Conservation (phyloP, 768 basidiomycete genomes). For the Lactifluus hygrophoroides region DNA sequence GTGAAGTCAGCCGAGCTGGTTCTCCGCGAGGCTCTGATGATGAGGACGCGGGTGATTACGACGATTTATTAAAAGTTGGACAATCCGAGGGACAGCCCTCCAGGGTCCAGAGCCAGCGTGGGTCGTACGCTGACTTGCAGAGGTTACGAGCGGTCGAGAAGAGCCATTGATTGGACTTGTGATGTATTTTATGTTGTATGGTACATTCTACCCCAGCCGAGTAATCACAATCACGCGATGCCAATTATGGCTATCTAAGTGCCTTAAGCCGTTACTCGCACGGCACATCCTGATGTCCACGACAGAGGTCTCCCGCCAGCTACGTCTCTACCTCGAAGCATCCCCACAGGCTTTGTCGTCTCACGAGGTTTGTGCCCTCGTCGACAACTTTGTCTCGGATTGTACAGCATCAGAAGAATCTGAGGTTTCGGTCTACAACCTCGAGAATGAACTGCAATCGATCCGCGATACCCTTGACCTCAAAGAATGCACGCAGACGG, state of each 20-base stretch:
- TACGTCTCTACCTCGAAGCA: slow-evolving; percentile 50
- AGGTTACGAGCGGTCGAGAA: slow-evolving; percentile 37
- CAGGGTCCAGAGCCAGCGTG: slow-evolving; percentile 40
- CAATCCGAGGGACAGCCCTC: not conserved
- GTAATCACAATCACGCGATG: not conserved
- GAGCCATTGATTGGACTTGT: not conserved
- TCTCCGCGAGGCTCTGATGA: slow-evolving; percentile 78
- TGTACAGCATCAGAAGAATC: slow-evolving; percentile 41
- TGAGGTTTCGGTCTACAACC: slow-evolving; percentile 35
- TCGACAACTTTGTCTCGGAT: slow-evolving; percentile 50
- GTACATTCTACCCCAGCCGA: not conserved
- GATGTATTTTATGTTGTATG: not conserved
- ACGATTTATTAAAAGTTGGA: slow-evolving; percentile 57
- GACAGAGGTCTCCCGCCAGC: slow-evolving; percentile 38
- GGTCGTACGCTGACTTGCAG: slow-evolving; percentile 76
- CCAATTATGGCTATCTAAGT: not conserved
- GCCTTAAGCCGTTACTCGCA: not conserved
- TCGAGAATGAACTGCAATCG: slow-evolving; percentile 61
- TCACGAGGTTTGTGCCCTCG: slow-evolving; percentile 37
- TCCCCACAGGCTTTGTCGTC: slow-evolving; percentile 43
- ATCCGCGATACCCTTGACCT: slow-evolving; percentile 59
- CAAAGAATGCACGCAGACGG: slow-evolving; percentile 49
- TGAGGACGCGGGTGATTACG: slow-evolving; percentile 86
- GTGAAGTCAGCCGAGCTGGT: slow-evolving; percentile 51
- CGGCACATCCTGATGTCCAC: slow-evolving; percentile 25